phyloP scores from a whole-genome alignment of 148 eudicot genomes.

The Pouteria glomerata region DNA sequence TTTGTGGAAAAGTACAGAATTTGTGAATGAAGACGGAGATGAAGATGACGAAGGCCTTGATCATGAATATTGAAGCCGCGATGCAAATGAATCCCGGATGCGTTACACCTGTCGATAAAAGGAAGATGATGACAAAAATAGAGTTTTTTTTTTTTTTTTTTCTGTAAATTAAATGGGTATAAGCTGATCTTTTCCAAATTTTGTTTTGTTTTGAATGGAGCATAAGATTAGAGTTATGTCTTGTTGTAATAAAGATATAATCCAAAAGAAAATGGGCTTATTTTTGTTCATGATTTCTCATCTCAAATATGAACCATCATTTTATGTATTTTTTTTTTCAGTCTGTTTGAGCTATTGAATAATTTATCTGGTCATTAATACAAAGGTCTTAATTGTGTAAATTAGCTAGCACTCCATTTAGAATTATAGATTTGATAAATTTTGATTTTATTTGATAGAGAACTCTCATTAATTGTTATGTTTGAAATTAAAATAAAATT shows the following conservation, averaged over 20 bases:
- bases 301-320: not conserved
- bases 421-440: no score
- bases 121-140: not conserved
- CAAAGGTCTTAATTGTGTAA: no score
- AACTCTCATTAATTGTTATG: no score
- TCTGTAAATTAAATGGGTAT: constrained; percentile 7
- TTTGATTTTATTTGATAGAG: no score
- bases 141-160: not conserved
- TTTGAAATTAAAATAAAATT: no score
- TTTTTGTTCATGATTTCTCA: not conserved
- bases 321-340: not conserved
- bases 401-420: no score
- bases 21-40: not conserved
- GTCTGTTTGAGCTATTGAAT: not conserved
- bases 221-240: no score
- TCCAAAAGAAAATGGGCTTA: not conserved
- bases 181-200: no score
- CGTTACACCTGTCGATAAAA: not conserved
- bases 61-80: not conserved
- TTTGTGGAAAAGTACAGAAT: constrained; percentile 8
- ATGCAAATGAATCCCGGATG: not conserved
- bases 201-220: not conserved
- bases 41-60: not conserved
- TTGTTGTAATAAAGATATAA: constrained; percentile 7
- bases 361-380: no score